phyloP scores from a whole-genome alignment of 306 rosid species.

The Cicer bijugum region DNA sequence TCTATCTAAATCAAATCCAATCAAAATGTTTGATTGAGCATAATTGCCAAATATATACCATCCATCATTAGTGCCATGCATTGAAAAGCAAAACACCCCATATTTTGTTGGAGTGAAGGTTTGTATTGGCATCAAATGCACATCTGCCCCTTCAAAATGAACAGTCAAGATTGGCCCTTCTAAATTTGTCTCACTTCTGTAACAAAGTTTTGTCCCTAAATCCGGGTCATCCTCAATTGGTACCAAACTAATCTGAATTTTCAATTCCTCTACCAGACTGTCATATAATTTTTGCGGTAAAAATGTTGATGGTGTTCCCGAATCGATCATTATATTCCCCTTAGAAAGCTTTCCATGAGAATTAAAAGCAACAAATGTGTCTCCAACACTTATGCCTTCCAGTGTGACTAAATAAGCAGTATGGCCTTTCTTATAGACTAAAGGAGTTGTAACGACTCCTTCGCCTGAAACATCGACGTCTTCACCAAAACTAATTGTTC shows the following conservation, averaged over 20 bases:
- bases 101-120: slow-evolving; percentile 60
- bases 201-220: slow-evolving; percentile 63
- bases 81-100: slow-evolving; percentile 65
- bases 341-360: slow-evolving; percentile 42
- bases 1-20: slow-evolving; percentile 60
- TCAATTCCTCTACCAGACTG: slow-evolving; percentile 51
- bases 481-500: slow-evolving; percentile 57
- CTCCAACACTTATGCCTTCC: slow-evolving; percentile 60
- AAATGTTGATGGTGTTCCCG: slow-evolving; percentile 63
- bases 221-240: slow-evolving; percentile 43
- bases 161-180: slow-evolving; percentile 53
- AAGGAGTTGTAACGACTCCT: slow-evolving; percentile 60
- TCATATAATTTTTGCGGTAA: slow-evolving; percentile 60
- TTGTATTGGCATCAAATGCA: slow-evolving; percentile 50
- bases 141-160: slow-evolving; percentile 59
- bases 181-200: slow-evolving; percentile 45
- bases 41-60: slow-evolving; percentile 55
- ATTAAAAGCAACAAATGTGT: slow-evolving; percentile 51
- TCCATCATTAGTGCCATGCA: slow-evolving; percentile 44
- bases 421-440: slow-evolving; percentile 51
- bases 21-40: slow-evolving; percentile 61
- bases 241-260: slow-evolving; percentile 40
- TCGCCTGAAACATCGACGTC: slow-evolving; percentile 59
- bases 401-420: slow-evolving; percentile 58
- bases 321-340: slow-evolving; percentile 62